Evolutionary conservation across 108 stramenopile genomes (phyloP).

Genomic region (Schizochytrium sp.): DNA sequence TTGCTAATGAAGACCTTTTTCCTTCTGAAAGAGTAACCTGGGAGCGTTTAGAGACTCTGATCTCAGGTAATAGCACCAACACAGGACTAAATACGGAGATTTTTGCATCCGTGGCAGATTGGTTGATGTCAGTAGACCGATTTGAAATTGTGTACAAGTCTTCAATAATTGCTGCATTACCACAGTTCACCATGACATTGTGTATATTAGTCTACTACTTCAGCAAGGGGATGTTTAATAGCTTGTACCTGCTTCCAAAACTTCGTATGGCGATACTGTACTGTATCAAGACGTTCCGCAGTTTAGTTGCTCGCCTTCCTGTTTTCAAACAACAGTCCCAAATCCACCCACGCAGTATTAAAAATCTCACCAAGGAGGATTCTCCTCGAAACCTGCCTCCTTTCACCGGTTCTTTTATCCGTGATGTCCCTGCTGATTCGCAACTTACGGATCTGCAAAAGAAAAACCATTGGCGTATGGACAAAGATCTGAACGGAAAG

Average conservation of each 20-base stretch:
- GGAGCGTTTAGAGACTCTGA: not conserved
- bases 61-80: no score
- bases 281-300: not conserved
- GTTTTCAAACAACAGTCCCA: not conserved
- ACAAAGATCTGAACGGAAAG: not conserved
- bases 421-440: no score
- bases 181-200: conserved; percentile 1
- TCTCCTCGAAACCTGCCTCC: no score
- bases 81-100: not conserved
- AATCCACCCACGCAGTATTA: no score
- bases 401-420: no score
- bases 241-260: conserved; percentile 5
- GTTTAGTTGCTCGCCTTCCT: not conserved
- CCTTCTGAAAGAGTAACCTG: not conserved
- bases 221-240: not conserved
- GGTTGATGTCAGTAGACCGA: not conserved
- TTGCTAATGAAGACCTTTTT: not conserved
- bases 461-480: no score
- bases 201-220: not conserved
- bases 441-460: no score
- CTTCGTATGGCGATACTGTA: not conserved
- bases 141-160: not conserved
- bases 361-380: no score
- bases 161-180: not conserved
- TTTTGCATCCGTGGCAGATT: not conserved